Base-by-base conservation (phyloP, 106 monocot species). In the Iris macrosiphon region DNA sequence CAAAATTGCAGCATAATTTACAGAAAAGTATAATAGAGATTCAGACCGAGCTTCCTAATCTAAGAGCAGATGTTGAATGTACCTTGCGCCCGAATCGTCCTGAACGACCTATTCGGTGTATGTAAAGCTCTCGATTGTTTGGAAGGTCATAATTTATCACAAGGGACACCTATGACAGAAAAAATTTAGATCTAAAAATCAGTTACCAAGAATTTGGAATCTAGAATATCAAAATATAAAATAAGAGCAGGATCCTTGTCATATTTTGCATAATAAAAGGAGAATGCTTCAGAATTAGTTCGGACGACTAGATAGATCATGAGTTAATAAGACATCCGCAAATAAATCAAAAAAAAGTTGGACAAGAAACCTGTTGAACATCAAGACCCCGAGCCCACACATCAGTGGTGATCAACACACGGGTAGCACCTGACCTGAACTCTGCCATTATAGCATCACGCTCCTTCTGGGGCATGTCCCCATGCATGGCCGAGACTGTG, bases 31-130 rank as follows among this genome's bases (percentile, higher is more conserved):
- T n/a, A n/a, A n/a, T n/a, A n/a, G n/a, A n/a, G n/a, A n/a, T n/a
- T n/a, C n/a, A n/a, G n/a, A n/a, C n/a, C n/a, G n/a, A n/a, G n/a
- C n/a, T n/a, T n/a, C n/a, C n/a, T n/a, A n/a, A n/a, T n/a, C n/a
- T n/a, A 30, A 15, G 46, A 35, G 32, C 6, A 7, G 14, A n/a
- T n/a, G n/a, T n/a, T n/a, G n/a, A n/a, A n/a, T n/a, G n/a, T 76
- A 92, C 92, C 92, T 92, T 92, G 32, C 92, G 82, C 12, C 92
- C 86, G 69, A 92, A 92, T 49, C 92, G 92, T 14, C 92, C 92
- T 30, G 92, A 92, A 17, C 92, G 92, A 59, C 92, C 92, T 23
- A 89, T 89, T 31, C 83, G 71, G 52, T 87, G 87, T 41, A 87
- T 87, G 71, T 87, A 87, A 17, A 87, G 82, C 41, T 87, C 87